Evolutionary conservation across 1,139 yeast genomes (phyloP).

Genomic region (Magnusiomyces starmeri): DNA sequence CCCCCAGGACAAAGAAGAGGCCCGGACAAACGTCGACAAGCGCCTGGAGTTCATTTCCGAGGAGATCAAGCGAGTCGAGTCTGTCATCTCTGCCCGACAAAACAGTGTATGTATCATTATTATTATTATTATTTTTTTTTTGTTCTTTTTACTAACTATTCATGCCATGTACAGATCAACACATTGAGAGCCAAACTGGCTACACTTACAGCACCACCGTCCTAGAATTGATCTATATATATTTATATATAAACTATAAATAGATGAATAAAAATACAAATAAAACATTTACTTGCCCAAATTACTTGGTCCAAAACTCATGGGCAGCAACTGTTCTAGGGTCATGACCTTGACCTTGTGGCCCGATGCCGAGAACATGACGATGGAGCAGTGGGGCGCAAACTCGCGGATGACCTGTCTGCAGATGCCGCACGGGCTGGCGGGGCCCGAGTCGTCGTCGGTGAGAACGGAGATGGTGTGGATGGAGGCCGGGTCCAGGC

Average conservation of each 20-base stretch:
- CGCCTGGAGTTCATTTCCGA: slow-evolving; percentile 77
- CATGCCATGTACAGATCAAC: no score
- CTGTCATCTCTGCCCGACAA: slow-evolving; percentile 1
- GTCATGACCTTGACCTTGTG: slow-evolving; percentile 34
- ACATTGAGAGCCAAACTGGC: slow-evolving; percentile 1
- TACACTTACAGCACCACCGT: not conserved
- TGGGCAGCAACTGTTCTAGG: slow-evolving; percentile 61
- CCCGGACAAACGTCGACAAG: slow-evolving; percentile 72
- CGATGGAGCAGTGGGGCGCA: slow-evolving; percentile 26
- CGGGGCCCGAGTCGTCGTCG: slow-evolving; percentile 46
- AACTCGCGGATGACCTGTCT: slow-evolving; percentile 84
- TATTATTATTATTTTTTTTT: not conserved
- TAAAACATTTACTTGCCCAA: slow-evolving; percentile 26
- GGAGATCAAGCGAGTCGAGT: slow-evolving; percentile 44
- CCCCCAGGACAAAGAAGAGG: slow-evolving; percentile 81
- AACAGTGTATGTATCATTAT: slow-evolving; percentile 1
- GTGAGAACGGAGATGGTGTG: slow-evolving; percentile 67
- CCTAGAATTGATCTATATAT: not conserved
- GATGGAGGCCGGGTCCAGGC: slow-evolving; percentile 29
- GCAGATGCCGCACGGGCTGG: slow-evolving; percentile 92
- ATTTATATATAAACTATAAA: not conserved
- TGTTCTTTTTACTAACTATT: not conserved
- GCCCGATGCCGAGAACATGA: slow-evolving; percentile 27
- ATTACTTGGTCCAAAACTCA: slow-evolving; percentile 82
- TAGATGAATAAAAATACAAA: not conserved